A percentile compares a stretch with the other conserved stretches of the same genome.
These are phyloP conservation scores for Penicillium occitanis DNA, from an alignment of 2,329 filamentous ascomycete species.

Conservation along the genomic window DNA sequence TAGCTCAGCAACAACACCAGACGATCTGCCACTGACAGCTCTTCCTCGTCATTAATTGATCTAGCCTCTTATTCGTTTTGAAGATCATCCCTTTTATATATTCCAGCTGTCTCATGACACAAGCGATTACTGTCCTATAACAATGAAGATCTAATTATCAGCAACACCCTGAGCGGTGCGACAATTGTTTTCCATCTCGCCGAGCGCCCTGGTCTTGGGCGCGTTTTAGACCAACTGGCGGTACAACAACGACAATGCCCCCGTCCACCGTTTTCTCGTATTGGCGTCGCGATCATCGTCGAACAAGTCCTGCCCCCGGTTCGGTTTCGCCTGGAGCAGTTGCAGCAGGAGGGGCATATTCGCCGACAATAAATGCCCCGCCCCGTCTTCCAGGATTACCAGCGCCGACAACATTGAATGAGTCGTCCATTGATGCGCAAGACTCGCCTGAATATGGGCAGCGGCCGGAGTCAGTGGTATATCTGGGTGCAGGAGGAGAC, in stretches of 20 bases:
- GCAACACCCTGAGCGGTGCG: not conserved
- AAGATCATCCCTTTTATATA: not conserved
- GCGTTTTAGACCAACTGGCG: not conserved
- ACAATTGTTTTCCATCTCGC: not conserved
- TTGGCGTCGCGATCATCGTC: slow-evolving; percentile 42
- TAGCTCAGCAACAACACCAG: not conserved
- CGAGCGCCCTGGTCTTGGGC: not conserved
- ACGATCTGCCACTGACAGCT: not conserved
- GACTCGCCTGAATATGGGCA: not conserved
- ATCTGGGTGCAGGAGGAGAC: slow-evolving; percentile 2
- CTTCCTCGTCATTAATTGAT: not conserved
- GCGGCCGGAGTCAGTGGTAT: not conserved
- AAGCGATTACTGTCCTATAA: not conserved
- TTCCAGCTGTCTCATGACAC: not conserved
- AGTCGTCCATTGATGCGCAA: slow-evolving; percentile 30
- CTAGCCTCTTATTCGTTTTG: not conserved
- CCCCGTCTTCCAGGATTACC: slow-evolving; percentile 37
- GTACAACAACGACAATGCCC: slow-evolving; percentile 28
- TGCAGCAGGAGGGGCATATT: slow-evolving; percentile 7
- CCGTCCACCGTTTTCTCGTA: slow-evolving; percentile 43
- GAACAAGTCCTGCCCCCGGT: slow-evolving; percentile 34
- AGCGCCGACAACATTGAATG: slow-evolving; percentile 31
- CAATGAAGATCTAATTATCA: not conserved
- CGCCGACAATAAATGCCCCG: slow-evolving; percentile 27
- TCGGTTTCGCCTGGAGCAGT: slow-evolving; percentile 24